A percentile compares a stretch with the other conserved stretches of the same genome.
phyloP scores from a whole-genome alignment of 2,329 filamentous ascomycete species.

The Xylaria multiplex region DNA sequence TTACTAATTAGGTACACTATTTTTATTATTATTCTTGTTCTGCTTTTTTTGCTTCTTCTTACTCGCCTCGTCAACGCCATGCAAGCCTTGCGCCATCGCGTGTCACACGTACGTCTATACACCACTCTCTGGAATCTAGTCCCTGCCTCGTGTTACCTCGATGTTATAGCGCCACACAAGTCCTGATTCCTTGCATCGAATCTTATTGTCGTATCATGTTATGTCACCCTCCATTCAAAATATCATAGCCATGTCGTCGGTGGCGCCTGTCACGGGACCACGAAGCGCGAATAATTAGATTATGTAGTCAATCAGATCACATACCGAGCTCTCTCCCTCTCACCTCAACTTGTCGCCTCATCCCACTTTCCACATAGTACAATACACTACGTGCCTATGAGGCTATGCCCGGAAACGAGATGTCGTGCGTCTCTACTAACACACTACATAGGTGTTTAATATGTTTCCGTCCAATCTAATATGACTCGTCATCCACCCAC shows the following conservation, averaged over 20 bases:
- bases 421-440: not conserved
- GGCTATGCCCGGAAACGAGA: constrained; percentile 2
- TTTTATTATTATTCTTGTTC: not conserved
- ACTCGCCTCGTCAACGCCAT: not conserved
- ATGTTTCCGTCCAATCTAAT: not conserved
- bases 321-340: not conserved
- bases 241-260: constrained; percentile 19
- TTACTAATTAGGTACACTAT: not conserved
- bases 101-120: constrained; percentile 21
- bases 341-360: constrained; percentile 7
- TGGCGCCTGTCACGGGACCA: constrained; percentile 23
- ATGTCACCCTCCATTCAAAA: constrained; percentile 4
- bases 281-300: constrained; percentile 8
- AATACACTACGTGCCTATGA: not conserved
- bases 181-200: constrained; percentile 16
- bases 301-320: constrained; percentile 4
- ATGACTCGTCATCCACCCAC: constrained; percentile 1
- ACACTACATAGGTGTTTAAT: not conserved
- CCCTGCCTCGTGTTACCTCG: constrained; percentile 25
- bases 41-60: not conserved
- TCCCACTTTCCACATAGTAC: not conserved
- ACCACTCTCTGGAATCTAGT: constrained; percentile 16
- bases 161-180: constrained; percentile 16
- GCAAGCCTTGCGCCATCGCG: constrained; percentile 11
- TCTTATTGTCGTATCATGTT: constrained; percentile 4